These are phyloP conservation scores for Mangifera indica DNA, from an alignment of 345 rosid genomes.

Conservation along the genomic window DNA sequence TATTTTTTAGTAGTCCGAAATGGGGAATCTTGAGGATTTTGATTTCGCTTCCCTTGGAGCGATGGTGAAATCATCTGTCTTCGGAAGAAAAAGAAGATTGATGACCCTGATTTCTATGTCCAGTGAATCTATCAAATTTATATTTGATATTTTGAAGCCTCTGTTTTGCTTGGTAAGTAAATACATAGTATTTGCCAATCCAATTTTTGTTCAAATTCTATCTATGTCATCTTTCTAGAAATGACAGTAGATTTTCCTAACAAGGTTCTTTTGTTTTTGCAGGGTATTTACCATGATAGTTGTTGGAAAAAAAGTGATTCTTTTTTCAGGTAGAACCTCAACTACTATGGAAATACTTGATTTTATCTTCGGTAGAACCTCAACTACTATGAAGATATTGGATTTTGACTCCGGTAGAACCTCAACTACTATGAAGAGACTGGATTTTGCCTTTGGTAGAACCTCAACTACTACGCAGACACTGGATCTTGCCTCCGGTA, in stretches of 20 bases:
- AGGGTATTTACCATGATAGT: neutral
- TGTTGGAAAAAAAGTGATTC: slow-evolving; percentile 32
- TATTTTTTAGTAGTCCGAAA: neutral
- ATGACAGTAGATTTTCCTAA: no score
- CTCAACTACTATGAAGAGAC: no score
- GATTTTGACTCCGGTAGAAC: no score
- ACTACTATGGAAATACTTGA: no score
- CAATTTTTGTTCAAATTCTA: neutral
- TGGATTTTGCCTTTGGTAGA: no score
- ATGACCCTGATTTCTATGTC: slow-evolving; percentile 16
- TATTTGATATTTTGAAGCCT: slow-evolving; percentile 20
- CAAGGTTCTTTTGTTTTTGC: neutral
- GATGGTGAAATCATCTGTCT: slow-evolving; percentile 21
- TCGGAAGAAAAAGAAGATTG: slow-evolving; percentile 1
- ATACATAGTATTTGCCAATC: neutral
- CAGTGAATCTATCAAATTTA: slow-evolving; percentile 3
- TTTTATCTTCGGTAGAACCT: no score
- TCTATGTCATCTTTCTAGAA: neutral
- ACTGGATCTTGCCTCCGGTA: no score
- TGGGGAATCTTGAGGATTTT: slow-evolving; percentile 13
- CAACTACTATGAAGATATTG: no score
- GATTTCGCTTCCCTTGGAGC: slow-evolving; percentile 20
- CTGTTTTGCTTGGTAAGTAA: slow-evolving; percentile 31
- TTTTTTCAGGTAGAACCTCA: slow-evolving; percentile 1
- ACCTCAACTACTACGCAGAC: no score